A percentile compares a stretch with the other conserved stretches of the same genome.
These are phyloP conservation scores for Cyberlindnera nakhonratchasimensis DNA, from an alignment of 805 yeast species.

Conservation along the genomic window DNA sequence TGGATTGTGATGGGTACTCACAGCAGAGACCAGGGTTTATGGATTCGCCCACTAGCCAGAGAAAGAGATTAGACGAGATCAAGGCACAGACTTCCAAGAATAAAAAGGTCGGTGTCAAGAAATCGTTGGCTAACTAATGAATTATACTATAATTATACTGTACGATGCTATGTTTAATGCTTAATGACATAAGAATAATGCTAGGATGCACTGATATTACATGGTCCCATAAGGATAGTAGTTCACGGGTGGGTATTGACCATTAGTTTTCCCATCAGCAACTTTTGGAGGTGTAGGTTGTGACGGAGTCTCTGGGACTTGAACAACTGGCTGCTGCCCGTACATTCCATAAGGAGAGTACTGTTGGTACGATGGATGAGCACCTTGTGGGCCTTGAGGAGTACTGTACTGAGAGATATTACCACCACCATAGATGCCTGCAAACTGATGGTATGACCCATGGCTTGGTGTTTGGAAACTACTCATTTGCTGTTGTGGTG, in stretches of 20 bases:
- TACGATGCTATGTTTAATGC: neutral
- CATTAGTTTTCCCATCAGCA: neutral
- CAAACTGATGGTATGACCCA: slow-evolving; percentile 3
- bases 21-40: slow-evolving; percentile 52
- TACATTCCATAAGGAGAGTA: slow-evolving; percentile 6
- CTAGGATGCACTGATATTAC: neutral
- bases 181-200: neutral
- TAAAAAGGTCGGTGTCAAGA: slow-evolving; percentile 34
- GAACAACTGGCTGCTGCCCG: slow-evolving; percentile 6
- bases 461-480: neutral
- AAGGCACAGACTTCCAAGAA: slow-evolving; percentile 43
- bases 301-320: slow-evolving; percentile 16
- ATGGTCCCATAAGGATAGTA: slow-evolving; percentile 1
- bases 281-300: slow-evolving; percentile 1
- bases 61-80: slow-evolving; percentile 47
- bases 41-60: slow-evolving; percentile 38
- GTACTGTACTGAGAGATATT: neutral
- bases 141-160: neutral
- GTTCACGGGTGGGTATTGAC: neutral
- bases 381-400: no score
- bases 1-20: slow-evolving; percentile 57
- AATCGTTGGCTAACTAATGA: neutral
- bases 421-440: slow-evolving; percentile 6
- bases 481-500: slow-evolving; percentile 2
- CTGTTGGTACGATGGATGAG: neutral